These are phyloP conservation scores for Ormosia emarginata DNA, from an alignment of 306 rosid genomes.

Conservation along the genomic window DNA sequence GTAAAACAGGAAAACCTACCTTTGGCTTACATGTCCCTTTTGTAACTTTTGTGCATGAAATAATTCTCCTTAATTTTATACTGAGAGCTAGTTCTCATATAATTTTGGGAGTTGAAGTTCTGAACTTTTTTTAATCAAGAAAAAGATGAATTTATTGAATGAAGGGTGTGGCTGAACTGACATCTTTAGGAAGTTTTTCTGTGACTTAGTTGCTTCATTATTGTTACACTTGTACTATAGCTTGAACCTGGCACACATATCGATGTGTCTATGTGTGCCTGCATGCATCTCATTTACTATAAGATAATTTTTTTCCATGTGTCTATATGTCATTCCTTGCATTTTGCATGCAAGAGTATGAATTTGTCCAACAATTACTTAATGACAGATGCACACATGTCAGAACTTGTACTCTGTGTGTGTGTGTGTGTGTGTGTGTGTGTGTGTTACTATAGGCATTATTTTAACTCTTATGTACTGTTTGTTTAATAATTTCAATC, in stretches of 20 bases:
- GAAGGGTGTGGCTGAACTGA: background rate
- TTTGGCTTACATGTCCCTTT: background rate
- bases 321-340: background rate
- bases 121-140: background rate
- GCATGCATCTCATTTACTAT: background rate
- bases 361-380: background rate
- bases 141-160: background rate
- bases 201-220: background rate
- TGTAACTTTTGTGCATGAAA: background rate
- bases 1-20: background rate
- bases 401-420: background rate
- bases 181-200: background rate
- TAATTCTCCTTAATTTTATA: background rate
- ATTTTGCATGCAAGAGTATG: conserved; percentile 3
- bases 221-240: background rate
- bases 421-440: background rate
- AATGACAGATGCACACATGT: background rate
- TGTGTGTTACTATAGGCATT: background rate
- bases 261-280: background rate
- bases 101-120: background rate
- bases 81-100: background rate
- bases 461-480: conserved; percentile 1
- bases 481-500: conserved; percentile 5
- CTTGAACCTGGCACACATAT: background rate
- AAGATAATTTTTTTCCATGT: background rate